Evolutionary conservation across 1,284 basidiomycete genomes (phyloP), one percentile per base, ranked within the genome.

Genomic region (Pisolithus thermaeus): DNA sequence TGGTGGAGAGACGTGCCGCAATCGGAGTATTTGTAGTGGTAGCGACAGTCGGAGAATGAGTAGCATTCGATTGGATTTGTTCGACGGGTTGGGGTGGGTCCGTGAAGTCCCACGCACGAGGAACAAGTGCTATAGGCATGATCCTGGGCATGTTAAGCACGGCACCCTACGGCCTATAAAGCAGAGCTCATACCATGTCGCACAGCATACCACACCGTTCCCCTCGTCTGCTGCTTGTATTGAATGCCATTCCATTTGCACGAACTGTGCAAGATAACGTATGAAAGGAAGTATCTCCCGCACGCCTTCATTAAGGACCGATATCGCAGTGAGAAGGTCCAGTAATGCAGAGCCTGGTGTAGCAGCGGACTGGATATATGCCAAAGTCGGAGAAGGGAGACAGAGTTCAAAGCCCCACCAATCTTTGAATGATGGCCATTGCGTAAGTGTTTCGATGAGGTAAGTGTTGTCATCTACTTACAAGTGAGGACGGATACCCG

Each of bases 331-430:
- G 12, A 91, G 70, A 60, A 89, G 79, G 65, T 88, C 86, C 61
- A 90, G 75, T 28, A 85, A 64, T 0, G 83, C 71, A 58, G 77
- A 72, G 1, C 82, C 70, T 39, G 90, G 76, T 12, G 81, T 87
- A 46, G 84, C 75, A 6, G 70, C 79, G 55, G 84, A 83, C 49
- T 67, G 66, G 25, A 91, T 73, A 60, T 81, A 78, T 38, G 64
- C 61, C 27, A 91, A 61, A 3, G 88, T 79, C 4, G 87, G 78
- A 44, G 81, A 76, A 11, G 88, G 89, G 32, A 91, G 70, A 38
- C 80, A 76, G 1, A 90, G 52, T 63, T 91, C 88, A 5, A 90
- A 71, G 14, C 88, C 88, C 88, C 88, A 91, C 89, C 89, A 90
- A 65, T 90, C 87, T 87, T 54, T 30, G 14, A 28, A 38, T 35